Conservation (phyloP, 2,329 filamentous ascomycete genomes). For the Elsinoe batatas region DNA sequence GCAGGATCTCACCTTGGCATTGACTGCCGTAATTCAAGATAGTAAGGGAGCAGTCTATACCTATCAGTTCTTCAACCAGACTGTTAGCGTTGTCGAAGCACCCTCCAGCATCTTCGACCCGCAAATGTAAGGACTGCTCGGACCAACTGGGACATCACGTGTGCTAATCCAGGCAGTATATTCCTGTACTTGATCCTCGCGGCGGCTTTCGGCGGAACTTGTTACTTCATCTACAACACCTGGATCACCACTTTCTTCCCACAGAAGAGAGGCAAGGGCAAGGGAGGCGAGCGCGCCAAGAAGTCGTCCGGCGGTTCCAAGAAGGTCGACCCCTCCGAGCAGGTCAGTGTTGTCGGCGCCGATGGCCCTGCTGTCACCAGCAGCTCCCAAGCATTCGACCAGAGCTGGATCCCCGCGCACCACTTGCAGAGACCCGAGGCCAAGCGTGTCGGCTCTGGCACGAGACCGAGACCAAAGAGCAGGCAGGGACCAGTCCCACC, state of each 20-base stretch:
- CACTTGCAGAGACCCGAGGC: conserved; percentile 80
- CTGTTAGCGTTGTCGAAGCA: conserved; percentile 78
- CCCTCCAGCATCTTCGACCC: conserved; percentile 88
- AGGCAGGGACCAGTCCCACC: conserved; percentile 18
- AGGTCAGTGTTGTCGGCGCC: conserved; percentile 54
- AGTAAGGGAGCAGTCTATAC: conserved; percentile 61
- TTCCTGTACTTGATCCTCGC: conserved; percentile 94
- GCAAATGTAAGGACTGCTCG: conserved; percentile 62
- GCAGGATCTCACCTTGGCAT: conserved; percentile 70
- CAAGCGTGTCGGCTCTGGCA: conserved; percentile 46
- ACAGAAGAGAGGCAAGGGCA: conserved; percentile 55
- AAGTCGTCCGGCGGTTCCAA: conserved; percentile 52
- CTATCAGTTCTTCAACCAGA: conserved; percentile 68
- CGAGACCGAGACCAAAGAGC: conserved; percentile 31
- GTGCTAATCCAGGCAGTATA: conserved; percentile 49
- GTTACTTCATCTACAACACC: conserved; percentile 96
- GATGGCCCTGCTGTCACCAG: conserved; percentile 61
- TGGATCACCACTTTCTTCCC: conserved; percentile 96
- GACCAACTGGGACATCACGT: not conserved
- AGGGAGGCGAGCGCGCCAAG: conserved; percentile 56
- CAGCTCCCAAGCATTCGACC: conserved; percentile 68
- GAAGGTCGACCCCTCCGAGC: conserved; percentile 53
- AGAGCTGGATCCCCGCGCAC: conserved; percentile 85
- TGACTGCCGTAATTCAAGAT: conserved; percentile 65
- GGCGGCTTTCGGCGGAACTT: conserved; percentile 64